Evolutionary conservation across 345 rosid genomes (phyloP), one percentile per base, ranked within the genome.

Genomic region (Viola odorata): DNA sequence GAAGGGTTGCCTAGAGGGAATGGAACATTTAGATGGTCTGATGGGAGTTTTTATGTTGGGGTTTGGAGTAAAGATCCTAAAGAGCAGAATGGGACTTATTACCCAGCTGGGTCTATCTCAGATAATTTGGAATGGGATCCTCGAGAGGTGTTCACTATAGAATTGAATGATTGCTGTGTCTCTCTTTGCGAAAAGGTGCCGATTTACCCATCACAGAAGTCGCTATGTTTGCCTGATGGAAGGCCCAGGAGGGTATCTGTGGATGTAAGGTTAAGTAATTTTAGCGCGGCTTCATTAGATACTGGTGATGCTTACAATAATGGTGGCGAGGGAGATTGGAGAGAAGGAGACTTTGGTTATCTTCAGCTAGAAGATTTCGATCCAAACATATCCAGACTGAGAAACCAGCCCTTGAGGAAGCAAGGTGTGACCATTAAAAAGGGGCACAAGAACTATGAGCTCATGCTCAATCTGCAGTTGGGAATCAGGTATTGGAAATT

Each of bases 401-500:
- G 65, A 59, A 58, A 79, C 66, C 85, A 76, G 52, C 88, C 86
- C n/a, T 69, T 74, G 37, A 91, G 80, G 84, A 85, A 68, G 77
- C 92, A 91, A 70, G 99, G 99, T 37, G 82, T 68, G 62, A 91
- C 92, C 2, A 91, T 95, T 60, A 76, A 88, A 4, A 95, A 87
- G 79, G 99, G 97, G 32, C 99, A 95, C 59, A 88, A 87, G 76
- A 95, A 95, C 62, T 95, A 88, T 64, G 97, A 95, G 7, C 95
- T 95, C 62, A 95, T 95, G 99, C 97, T 95, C 55, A 91, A 95
- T 74, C 82, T 95, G 74, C 99, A 95, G 81, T 66, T 91, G 14
- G 99, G 99, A 60, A 91, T 95, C 75, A 90, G 99, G 99, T 91
- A 78, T 2, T 41, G 45, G 32, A 15, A 15, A 5, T 65, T 52